Evolutionary conservation across 345 rosid species (phyloP).

Genomic region (Luvunga scandens): DNA sequence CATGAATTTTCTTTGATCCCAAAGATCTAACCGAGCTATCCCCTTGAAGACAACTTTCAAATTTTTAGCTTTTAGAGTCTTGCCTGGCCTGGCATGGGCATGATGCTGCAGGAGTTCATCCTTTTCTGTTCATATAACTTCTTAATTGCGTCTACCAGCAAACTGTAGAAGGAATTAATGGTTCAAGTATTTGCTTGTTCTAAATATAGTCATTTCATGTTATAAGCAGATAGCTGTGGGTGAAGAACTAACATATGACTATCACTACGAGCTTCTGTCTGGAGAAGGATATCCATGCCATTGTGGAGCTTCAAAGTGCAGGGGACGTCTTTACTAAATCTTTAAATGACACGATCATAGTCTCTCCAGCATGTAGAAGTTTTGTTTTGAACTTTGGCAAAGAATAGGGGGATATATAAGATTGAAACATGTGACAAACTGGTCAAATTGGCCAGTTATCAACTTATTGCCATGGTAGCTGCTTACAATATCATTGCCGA

Average conservation of each 20-base stretch:
- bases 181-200: neutral
- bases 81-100: neutral
- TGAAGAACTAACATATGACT: constrained; percentile 80
- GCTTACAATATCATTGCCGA: neutral
- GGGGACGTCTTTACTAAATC: constrained; percentile 55
- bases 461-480: neutral
- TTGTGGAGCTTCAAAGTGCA: constrained; percentile 67
- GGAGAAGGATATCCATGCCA: constrained; percentile 67
- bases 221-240: constrained; percentile 83
- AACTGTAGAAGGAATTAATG: neutral
- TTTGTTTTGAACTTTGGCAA: neutral
- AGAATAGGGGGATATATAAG: neutral
- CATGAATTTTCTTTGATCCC: neutral
- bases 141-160: constrained; percentile 1
- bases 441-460: neutral
- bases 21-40: neutral
- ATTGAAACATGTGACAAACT: neutral
- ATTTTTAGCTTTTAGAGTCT: neutral
- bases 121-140: neutral
- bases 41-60: neutral
- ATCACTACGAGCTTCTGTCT: constrained; percentile 43
- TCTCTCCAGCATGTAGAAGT: neutral
- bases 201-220: constrained; percentile 6
- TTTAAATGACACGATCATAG: neutral
- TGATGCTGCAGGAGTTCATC: neutral